Base-by-base conservation (phyloP, 345 rosid genomes). In the Eutrema yunnanense region DNA sequence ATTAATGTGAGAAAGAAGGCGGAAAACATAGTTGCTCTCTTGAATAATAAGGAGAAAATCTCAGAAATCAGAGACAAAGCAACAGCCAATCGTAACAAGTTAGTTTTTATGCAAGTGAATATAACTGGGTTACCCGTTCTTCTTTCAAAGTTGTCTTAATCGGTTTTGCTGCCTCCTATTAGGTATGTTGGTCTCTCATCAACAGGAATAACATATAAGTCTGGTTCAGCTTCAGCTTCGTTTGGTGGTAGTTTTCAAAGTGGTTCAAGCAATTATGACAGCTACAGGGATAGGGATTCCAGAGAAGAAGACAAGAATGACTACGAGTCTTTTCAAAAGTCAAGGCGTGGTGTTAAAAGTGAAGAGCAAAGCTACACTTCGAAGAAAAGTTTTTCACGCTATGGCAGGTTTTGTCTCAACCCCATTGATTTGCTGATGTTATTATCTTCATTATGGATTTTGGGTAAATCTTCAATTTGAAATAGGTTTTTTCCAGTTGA, bases 101-200 rank as follows among this genome's bases (percentile, higher is more conserved):
- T 78, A 74, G 92, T 81, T 64, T 63, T 51, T 61, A 43, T 66
- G 33, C 58, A 52, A 49, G 36, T 65, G 54, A 14, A 6, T 2
- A 14, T 22, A 50, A 36, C 6, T 30, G 13, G 46, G 52, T 34
- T 50, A 6, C 29, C n/a, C 2, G 0, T 70, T 69, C 37, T 38
- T 41, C 61, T 36, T 42, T 72, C 37, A 19, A 44, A 7, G 6
- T 37, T 50, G 14, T 3, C 27, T 26, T 67, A 11, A 66, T 33
- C 12, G 37, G 16, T 38, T 65, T 59, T 43, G 6, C 47, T 59
- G 55, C 30, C 58, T 51, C 50, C 13, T 52, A 59, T 53, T 67
- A 95, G 99, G 91, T 96, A 88, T 44, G 61, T 96, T 69, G 98
- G 99, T 27, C 94, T 96, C 69, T 92, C 99, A 47, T 96, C 99